phyloP scores from a whole-genome alignment of 2,329 filamentous ascomycete species.

The Colletotrichum truncatum region DNA sequence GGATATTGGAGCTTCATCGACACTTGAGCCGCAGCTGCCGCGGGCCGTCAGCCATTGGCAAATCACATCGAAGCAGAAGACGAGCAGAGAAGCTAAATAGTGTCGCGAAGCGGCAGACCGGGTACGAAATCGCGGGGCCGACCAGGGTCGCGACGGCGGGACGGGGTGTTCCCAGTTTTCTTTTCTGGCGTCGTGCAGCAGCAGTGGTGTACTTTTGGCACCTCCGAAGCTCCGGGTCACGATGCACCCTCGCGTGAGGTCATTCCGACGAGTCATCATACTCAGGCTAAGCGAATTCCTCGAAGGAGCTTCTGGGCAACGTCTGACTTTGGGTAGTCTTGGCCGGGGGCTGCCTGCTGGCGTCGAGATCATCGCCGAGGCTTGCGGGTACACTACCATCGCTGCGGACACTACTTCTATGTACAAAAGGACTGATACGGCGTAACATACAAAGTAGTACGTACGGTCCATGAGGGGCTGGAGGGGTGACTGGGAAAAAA shows the following conservation, averaged over 20 bases:
- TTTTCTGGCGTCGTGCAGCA: slow-evolving; percentile 20
- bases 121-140: slow-evolving; percentile 26
- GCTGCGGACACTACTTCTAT: neutral
- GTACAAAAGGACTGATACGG: neutral
- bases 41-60: slow-evolving; percentile 21
- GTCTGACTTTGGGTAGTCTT: neutral
- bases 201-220: slow-evolving; percentile 6
- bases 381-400: neutral
- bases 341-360: slow-evolving; percentile 20
- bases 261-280: slow-evolving; percentile 22
- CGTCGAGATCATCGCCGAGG: slow-evolving; percentile 18
- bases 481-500: slow-evolving; percentile 27
- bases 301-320: slow-evolving; percentile 1
- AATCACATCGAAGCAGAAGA: slow-evolving; percentile 22
- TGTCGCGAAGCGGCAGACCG: slow-evolving; percentile 21
- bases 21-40: slow-evolving; percentile 28
- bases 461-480: slow-evolving; percentile 9
- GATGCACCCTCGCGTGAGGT: slow-evolving; percentile 21
- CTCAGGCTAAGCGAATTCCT: neutral
- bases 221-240: slow-evolving; percentile 21
- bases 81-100: slow-evolving; percentile 13
- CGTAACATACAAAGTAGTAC: too few species aligned
- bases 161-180: slow-evolving; percentile 3
- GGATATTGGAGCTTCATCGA: slow-evolving; percentile 15
- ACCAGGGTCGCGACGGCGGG: slow-evolving; percentile 20